Conservation (phyloP, 257 asterid species). For the Cordia subcordata region DNA sequence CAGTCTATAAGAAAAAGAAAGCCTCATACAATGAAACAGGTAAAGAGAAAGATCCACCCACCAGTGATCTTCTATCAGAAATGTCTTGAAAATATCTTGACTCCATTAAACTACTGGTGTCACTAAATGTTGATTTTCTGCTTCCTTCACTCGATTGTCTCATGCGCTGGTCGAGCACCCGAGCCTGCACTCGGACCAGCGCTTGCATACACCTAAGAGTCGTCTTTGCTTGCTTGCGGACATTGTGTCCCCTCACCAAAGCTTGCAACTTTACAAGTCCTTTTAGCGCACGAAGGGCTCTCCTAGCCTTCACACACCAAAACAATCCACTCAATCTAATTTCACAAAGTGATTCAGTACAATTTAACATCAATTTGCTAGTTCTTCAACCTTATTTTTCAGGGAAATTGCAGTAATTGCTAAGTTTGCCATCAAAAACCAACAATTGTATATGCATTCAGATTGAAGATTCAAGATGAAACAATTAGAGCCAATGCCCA, state of each 20-base stretch:
- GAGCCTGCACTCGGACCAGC: slow-evolving; percentile 39
- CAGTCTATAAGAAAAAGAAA: neutral
- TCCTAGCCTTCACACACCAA: slow-evolving; percentile 29
- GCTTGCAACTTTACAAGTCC: slow-evolving; percentile 54
- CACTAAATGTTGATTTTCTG: slow-evolving; percentile 29
- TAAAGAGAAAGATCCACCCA: slow-evolving; percentile 6
- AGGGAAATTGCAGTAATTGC: too few species aligned
- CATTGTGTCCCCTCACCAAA: slow-evolving; percentile 40
- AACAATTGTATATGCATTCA: too few species aligned
- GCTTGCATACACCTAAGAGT: slow-evolving; percentile 48
- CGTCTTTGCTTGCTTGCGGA: slow-evolving; percentile 42
- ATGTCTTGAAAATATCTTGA: slow-evolving; percentile 21
- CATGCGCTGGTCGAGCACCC: slow-evolving; percentile 29
- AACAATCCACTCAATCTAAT: neutral
- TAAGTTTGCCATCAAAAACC: too few species aligned
- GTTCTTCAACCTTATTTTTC: too few species aligned
- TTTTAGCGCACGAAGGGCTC: slow-evolving; percentile 43
- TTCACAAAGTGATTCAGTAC: neutral
- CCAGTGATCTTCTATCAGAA: slow-evolving; percentile 25
- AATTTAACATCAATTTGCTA: neutral
- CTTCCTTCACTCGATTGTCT: slow-evolving; percentile 28
- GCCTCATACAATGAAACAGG: neutral
- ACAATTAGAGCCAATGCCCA: neutral
- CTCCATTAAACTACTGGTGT: slow-evolving; percentile 19
- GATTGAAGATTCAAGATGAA: neutral